These are phyloP conservation scores for Chrysanthemum lavandulifolium DNA, from an alignment of 129 eudicot species.

Conservation along the genomic window DNA sequence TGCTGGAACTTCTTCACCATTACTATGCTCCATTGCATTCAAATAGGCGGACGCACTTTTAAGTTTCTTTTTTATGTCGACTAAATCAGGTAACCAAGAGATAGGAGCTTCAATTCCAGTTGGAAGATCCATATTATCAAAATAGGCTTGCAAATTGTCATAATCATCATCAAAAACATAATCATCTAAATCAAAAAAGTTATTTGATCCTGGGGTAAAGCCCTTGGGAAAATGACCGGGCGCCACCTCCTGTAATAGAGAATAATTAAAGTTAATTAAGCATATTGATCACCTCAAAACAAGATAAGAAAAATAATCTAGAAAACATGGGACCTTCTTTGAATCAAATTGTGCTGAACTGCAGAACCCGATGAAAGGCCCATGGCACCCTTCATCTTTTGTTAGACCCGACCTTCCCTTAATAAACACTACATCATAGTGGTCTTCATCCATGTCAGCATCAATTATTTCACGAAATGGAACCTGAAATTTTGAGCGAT, in stretches of 20 bases:
- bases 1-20: neutral
- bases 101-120: constrained; percentile 73
- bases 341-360: constrained; percentile 24
- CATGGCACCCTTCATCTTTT: constrained; percentile 3
- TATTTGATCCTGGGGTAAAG: constrained; percentile 25
- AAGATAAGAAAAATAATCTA: neutral
- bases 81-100: constrained; percentile 51
- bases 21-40: neutral
- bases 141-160: constrained; percentile 62
- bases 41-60: neutral
- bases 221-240: neutral
- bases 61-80: constrained; percentile 5
- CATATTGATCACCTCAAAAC: constrained; percentile 13
- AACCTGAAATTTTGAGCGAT: constrained; percentile 28
- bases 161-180: constrained; percentile 42
- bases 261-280: neutral
- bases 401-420: constrained; percentile 29
- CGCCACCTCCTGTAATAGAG: constrained; percentile 11
- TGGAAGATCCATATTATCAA: constrained; percentile 66
- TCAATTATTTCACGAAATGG: constrained; percentile 57
- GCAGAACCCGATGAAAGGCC: constrained; percentile 12
- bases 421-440: constrained; percentile 34
- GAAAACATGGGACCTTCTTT: constrained; percentile 14
- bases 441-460: constrained; percentile 72
- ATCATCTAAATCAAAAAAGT: constrained; percentile 39